phyloP scores from a whole-genome alignment of 768 basidiomycete genomes.

The Mycena capillaripes region DNA sequence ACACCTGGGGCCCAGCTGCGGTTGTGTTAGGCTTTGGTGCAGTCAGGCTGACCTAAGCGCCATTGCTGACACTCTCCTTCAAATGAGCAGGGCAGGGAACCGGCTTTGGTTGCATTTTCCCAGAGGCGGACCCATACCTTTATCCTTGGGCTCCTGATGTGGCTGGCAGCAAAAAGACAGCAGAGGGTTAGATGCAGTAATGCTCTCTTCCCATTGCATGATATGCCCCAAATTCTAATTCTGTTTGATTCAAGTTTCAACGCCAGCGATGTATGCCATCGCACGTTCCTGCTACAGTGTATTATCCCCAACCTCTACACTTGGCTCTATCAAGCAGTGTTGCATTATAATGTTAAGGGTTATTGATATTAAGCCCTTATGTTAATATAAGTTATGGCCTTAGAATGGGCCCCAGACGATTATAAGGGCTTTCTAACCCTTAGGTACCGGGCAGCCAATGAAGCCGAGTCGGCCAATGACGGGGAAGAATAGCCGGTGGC shows the following conservation, averaged over 20 bases:
- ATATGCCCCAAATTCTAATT: constrained; percentile 14
- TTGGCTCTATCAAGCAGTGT: constrained; percentile 15
- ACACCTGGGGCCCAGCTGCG: too few species aligned
- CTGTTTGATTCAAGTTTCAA: constrained; percentile 18
- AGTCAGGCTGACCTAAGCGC: too few species aligned
- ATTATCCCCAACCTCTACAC: constrained; percentile 4
- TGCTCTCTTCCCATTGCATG: constrained; percentile 16
- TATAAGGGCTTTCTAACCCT: not conserved
- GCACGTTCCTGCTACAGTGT: constrained; percentile 11
- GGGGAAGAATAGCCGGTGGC: not conserved
- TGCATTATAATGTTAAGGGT: not conserved
- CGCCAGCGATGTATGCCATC: constrained; percentile 21
- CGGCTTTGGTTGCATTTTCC: constrained; percentile 17
- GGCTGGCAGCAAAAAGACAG: constrained; percentile 2
- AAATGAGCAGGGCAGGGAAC: constrained; percentile 14
- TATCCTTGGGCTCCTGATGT: constrained; percentile 11
- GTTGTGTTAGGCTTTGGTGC: too few species aligned
- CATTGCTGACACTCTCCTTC: too few species aligned
- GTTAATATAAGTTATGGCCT: not conserved
- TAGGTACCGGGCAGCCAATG: too few species aligned
- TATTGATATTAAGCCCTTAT: not conserved
- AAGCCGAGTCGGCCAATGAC: not conserved
- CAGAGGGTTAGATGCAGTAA: constrained; percentile 7
- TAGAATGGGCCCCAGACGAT: not conserved
- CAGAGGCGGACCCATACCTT: constrained; percentile 12